Evolutionary conservation across 805 yeast species (phyloP), one percentile per base, ranked within the genome.

Genomic region (Wickerhamiella azymoides): DNA sequence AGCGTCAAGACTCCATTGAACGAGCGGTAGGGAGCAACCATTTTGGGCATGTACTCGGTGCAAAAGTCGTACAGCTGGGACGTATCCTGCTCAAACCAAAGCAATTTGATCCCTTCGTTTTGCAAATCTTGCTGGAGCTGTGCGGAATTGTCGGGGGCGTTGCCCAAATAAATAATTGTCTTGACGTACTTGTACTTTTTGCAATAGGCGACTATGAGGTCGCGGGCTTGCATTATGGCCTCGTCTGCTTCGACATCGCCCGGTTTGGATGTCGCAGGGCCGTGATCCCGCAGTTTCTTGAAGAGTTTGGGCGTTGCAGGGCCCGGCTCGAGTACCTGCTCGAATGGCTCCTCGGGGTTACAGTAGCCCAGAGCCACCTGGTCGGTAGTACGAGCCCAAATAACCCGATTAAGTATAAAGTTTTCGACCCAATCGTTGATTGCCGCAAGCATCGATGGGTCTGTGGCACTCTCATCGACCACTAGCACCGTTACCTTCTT

Each of bases 301-400:
- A 69, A 62, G 36, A 62, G 49, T 13, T 60, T 63, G n/a, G 65
- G 52, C 1, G 70, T 71, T 1, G 17, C 37, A 2, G 11, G 13
- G 19, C 16, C 30, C 2, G 36, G 36, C 18, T 3, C 28, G 6
- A 36, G 5, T 2, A 35, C 16, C 26, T 13, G 7, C 21, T 41
- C 35, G 21, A 30, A 9, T 2, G 16, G 16, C 10, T 25, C 27
- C 17, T 18, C 18, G 21, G 41, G 37, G 28, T 39, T 30, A 24
- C 46, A 47, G n/a, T 35, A 30, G 28, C 42, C 33, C 8, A 45
- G 47, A 6, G 46, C 50, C 2, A 43, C 44, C 14, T 38, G 43
- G 25, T 50, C 49, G 10, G 48, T 47, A 19, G 42, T 45, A 7
- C 52, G 44, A 18, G 36, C 43, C 50, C 49, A 50, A 11, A 45